These are phyloP conservation scores for Chytriomyces confervae DNA, from an alignment of 192 early-diverging fungal genomes.

Conservation along the genomic window DNA sequence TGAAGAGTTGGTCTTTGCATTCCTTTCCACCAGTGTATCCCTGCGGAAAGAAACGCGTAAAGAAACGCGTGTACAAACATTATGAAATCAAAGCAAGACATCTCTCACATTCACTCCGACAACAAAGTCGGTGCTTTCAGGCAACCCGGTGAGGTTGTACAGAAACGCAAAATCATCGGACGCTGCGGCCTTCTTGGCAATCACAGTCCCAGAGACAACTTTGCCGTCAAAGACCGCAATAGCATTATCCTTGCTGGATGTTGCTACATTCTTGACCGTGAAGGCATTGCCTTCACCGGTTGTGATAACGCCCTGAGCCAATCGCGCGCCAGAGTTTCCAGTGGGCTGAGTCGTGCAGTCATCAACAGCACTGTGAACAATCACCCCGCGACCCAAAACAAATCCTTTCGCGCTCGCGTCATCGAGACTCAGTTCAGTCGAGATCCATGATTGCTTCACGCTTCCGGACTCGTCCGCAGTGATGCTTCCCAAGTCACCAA, in stretches of 20 bases:
- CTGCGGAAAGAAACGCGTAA: too few species aligned
- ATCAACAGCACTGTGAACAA: conserved; percentile 20
- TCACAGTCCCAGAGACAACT: not conserved
- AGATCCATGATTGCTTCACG: not conserved
- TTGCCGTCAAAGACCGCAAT: not conserved
- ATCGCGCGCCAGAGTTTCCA: conserved; percentile 19
- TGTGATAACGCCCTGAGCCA: conserved; percentile 30
- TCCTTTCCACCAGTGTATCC: not conserved
- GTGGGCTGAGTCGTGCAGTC: conserved; percentile 38
- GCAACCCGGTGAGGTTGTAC: not conserved
- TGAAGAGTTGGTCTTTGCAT: not conserved
- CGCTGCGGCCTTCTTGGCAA: not conserved
- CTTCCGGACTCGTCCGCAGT: conserved; percentile 16
- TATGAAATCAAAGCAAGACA: too few species aligned
- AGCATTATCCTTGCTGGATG: not conserved
- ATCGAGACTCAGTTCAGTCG: not conserved
- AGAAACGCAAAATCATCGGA: not conserved
- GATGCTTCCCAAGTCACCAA: conserved; percentile 35
- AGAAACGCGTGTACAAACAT: too few species aligned
- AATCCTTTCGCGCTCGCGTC: not conserved
- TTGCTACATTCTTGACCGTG: not conserved
- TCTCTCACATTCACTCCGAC: not conserved
- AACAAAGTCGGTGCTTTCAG: not conserved
- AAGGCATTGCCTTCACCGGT: not conserved
- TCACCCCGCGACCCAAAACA: conserved; percentile 22